Evolutionary conservation across 331 rosid species (phyloP), one percentile per base, ranked within the genome.

Genomic region (Pyrus hybrid): DNA sequence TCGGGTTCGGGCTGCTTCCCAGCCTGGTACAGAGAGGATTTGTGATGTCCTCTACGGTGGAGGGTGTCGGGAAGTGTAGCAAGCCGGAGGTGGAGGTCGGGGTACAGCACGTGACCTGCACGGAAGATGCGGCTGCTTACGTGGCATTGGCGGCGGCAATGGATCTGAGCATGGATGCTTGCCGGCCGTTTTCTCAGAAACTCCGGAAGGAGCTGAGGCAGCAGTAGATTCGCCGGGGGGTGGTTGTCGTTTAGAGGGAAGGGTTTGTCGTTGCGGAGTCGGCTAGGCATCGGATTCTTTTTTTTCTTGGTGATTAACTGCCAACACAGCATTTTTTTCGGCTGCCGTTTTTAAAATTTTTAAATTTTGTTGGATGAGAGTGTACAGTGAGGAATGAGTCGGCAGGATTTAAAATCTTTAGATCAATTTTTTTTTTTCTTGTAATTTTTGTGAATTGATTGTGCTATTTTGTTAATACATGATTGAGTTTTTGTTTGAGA

Each of bases 101-200:
- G 11, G 96, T 90, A 61, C 85, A 86, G 81, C 97, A 93, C 86
- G 98, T 93, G 90, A 88, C 77, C 1, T 93, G 98, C 85, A 76
- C 96, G 82, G 98, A 93, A 80, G 98, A 93, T 21, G 99, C 97
- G 2, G 99, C 99, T 2, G 99, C 93, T 17, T 94, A 84, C 64
- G 99, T 94, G 75, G 99, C 98, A 6, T 73, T 93, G 20, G 98
- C 98, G 0, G 97, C 98, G 0, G 98, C 98, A 57, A 81, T 93
- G 85, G 96, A 93, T 87, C 84, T 93, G 20, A 91, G 98, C 82
- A 82, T 93, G 73, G 98, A 93, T 74, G 98, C 98, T 17, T 93
- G 98, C 80, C 77, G 90, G 79, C 81, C 86, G 17, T 93, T 93
- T 85, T 88, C 93, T 65, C 91, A 90, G 65, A 90, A 93, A 80